phyloP scores from a whole-genome alignment of 1,284 basidiomycete species.

The Leccinum insigne region DNA sequence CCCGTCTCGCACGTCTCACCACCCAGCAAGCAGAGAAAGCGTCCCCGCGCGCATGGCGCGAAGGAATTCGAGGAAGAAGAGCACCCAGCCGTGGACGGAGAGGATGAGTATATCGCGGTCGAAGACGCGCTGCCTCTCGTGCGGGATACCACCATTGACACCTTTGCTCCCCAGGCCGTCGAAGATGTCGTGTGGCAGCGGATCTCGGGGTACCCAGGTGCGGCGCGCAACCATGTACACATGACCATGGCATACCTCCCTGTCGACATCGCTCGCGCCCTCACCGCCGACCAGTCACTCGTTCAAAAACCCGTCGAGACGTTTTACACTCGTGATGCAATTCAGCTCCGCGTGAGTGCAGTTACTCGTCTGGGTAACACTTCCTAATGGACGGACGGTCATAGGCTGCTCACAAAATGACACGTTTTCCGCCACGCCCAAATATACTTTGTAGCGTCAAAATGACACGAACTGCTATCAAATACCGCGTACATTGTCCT shows the following conservation, averaged over 20 bases:
- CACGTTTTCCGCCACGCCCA: conserved; percentile 79
- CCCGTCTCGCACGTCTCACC: conserved; percentile 75
- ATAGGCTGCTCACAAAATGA: conserved; percentile 84
- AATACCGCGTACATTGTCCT: too few relatives aligned
- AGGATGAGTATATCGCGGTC: conserved; percentile 55
- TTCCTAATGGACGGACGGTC: conserved; percentile 7
- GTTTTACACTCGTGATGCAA: conserved; percentile 91
- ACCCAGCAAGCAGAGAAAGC: conserved; percentile 52
- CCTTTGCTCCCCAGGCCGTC: conserved; percentile 58
- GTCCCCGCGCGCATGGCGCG: conserved; percentile 41
- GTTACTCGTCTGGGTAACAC: not conserved
- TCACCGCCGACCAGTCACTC: conserved; percentile 66
- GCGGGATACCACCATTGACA: conserved; percentile 50
- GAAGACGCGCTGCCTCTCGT: conserved; percentile 71
- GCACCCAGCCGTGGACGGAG: conserved; percentile 40
- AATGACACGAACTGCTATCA: conserved; percentile 54
- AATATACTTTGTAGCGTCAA: conserved; percentile 60
- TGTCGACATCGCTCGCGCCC: conserved; percentile 70
- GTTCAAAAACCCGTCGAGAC: conserved; percentile 86
- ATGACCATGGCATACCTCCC: conserved; percentile 82
- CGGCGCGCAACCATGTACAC: conserved; percentile 75
- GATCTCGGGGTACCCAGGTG: conserved; percentile 74
- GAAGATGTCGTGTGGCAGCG: conserved; percentile 68
- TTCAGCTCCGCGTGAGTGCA: conserved; percentile 76
- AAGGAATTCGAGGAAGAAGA: conserved; percentile 54